Base-by-base conservation (phyloP, 352 stramenopile species). In the Pythium insidiosum region DNA sequence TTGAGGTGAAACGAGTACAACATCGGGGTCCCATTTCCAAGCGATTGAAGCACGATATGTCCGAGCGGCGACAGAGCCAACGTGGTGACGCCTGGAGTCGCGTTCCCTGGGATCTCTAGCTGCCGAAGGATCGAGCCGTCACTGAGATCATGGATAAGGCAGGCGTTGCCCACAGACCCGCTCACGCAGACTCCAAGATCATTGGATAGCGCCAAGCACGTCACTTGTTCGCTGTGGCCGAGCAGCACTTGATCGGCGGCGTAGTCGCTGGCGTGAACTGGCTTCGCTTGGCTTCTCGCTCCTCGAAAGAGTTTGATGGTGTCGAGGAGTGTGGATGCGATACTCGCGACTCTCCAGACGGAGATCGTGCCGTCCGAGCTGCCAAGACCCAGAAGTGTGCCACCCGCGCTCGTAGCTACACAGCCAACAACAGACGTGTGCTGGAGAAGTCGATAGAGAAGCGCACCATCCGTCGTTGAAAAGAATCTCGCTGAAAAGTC, bases 1-100 rank as follows among this genome's bases (percentile, higher is more conserved):
- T 94, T 86, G 35, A 88, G 54, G 43, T 88, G 77, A 45, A 85
- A 94, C 1, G 66, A 70, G 53, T 84, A 79, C 22, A 91, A 50
- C 53, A 65, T 66, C 0, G 77, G 60, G 21, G 30, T 23, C 15
- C 65, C 75, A 2, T 66, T 75, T 23, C 72, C 68, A 28, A 89
- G 51, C 3, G 80, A 92, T 42, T 88, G 74, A n/a, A 85, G 58
- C 15, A 88, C 45, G 12, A 94, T 55, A 23, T 78, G 72, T 15
- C 81, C 81, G 7, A 90, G 63, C 18, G 49, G 63, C 1, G 78
- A 91, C 6, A 94, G 50, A 5, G 64, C 70, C 20, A 91, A 44
- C 2, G 66, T 76, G 41, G 73, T 61, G 7, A 86, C 48, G 1
- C 68, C 70, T 11, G 73, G 74, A 3, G 71, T 53, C 1, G 69